Percentiles rank a stretch among this genome's conserved stretches.
Conservation (phyloP, 2,329 filamentous ascomycete genomes). For the Elsinoe perseae region DNA sequence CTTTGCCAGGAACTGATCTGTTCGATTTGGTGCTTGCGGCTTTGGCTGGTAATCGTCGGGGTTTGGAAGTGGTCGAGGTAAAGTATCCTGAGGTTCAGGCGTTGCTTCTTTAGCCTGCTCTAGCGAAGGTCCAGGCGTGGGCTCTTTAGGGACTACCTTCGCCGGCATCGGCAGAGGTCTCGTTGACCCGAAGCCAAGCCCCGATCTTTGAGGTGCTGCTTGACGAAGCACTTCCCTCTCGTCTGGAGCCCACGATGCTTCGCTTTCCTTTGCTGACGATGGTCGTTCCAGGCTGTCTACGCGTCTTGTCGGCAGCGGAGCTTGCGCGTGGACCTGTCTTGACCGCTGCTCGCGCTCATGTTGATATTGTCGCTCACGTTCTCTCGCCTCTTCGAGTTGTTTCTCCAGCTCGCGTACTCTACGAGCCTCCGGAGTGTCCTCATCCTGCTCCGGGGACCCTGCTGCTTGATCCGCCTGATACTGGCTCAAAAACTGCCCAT, state of each 20-base stretch:
- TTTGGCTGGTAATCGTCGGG: conserved; percentile 22
- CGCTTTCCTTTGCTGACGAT: conserved; percentile 43
- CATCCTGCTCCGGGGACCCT: conserved; percentile 32
- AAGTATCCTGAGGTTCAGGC: conserved; percentile 22
- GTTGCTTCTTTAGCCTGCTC: conserved; percentile 29
- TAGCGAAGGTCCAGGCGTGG: conserved; percentile 39
- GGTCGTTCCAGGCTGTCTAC: conserved; percentile 13
- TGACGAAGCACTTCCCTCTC: conserved; percentile 56
- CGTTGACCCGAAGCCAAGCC: conserved; percentile 21
- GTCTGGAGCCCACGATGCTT: conserved; percentile 57
- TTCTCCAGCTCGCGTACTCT: conserved; percentile 74
- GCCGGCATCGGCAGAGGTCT: conserved; percentile 27
- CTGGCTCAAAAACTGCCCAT: conserved; percentile 78
- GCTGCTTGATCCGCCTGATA: conserved; percentile 64
- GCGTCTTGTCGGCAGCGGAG: conserved; percentile 18
- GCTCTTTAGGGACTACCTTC: conserved; percentile 17
- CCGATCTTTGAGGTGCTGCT: conserved; percentile 33
- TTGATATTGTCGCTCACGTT: conserved; percentile 58
- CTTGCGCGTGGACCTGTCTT: conserved; percentile 31
- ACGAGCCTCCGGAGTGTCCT: conserved; percentile 49
- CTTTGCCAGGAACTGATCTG: conserved; percentile 50
- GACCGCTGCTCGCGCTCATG: conserved; percentile 49
- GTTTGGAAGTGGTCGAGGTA: conserved; percentile 22
- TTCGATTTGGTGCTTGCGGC: conserved; percentile 37
- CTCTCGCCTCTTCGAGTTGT: conserved; percentile 59